Percentiles rank a stretch among this genome's conserved stretches.
phyloP scores from a whole-genome alignment of 2,329 filamentous ascomycete genomes.

The Ophiostoma sp. region DNA sequence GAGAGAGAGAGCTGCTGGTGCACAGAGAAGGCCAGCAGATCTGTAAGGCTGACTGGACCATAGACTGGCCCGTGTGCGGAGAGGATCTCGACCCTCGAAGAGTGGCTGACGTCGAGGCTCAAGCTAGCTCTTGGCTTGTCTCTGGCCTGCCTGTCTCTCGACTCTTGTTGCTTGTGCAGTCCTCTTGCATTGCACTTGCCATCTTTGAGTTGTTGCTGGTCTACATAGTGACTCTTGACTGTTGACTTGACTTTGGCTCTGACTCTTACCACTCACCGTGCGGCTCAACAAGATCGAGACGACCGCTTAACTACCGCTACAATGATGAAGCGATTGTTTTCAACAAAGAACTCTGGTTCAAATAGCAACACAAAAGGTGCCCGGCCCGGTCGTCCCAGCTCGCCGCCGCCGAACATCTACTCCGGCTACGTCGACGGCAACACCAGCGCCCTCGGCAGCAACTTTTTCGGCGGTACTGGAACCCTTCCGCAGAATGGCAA shows the following conservation, averaged over 20 bases:
- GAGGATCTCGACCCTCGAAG: background rate
- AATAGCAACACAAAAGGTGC: background rate
- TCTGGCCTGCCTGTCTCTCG: background rate
- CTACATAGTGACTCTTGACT: background rate
- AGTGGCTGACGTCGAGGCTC: background rate
- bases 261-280: too few relatives aligned
- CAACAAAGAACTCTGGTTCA: background rate
- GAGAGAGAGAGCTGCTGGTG: background rate
- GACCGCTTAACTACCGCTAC: background rate
- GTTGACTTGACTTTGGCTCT: background rate
- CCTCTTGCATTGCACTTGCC: background rate
- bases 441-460: background rate
- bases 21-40: background rate
- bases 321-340: background rate
- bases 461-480: background rate
- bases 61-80: background rate
- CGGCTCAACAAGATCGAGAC: background rate
- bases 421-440: slow-evolving; percentile 10
- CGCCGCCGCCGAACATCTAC: slow-evolving; percentile 23
- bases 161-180: background rate
- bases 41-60: background rate
- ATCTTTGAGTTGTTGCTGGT: background rate
- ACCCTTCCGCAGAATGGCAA: background rate
- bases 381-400: background rate
- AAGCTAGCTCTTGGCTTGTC: background rate